A percentile compares a stretch with the other conserved stretches of the same genome.
Evolutionary conservation across 177 flowering plant genomes (phyloP).

Genomic region (Vitis hybrid): DNA sequence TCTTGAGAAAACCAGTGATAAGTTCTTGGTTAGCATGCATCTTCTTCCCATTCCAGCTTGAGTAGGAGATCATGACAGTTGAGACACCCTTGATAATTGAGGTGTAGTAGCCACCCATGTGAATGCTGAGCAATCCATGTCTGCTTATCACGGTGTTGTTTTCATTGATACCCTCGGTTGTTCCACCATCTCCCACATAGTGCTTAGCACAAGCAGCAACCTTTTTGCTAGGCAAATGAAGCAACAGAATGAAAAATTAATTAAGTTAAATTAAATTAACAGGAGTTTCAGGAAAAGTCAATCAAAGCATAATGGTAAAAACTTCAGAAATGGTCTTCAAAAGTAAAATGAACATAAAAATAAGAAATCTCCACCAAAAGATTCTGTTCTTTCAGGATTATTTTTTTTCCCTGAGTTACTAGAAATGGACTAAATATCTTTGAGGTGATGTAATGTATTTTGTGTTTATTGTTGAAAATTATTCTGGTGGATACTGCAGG

Average conservation of each 20-base stretch:
- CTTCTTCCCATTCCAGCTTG: constrained; percentile 56
- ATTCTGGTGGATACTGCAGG: too few relatives aligned
- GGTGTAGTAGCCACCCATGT: constrained; percentile 43
- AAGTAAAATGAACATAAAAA: too few relatives aligned
- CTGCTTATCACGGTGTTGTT: constrained; percentile 38
- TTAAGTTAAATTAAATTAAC: too few relatives aligned
- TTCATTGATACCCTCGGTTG: constrained; percentile 46
- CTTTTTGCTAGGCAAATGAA: constrained; percentile 24
- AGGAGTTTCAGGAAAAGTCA: too few relatives aligned
- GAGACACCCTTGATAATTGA: constrained; percentile 48
- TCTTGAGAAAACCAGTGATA: constrained; percentile 47
- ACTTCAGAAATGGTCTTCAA: too few relatives aligned
- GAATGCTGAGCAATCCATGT: constrained; percentile 43
- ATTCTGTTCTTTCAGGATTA: too few relatives aligned
- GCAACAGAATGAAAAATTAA: background rate
- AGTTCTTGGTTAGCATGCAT: constrained; percentile 51
- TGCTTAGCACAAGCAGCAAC: constrained; percentile 61
- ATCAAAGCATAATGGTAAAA: too few relatives aligned
- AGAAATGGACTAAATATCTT: too few relatives aligned
- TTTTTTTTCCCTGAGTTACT: too few relatives aligned
- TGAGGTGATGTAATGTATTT: too few relatives aligned
- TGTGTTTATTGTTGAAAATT: too few relatives aligned
- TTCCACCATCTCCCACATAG: constrained; percentile 59
- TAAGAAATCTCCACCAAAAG: too few relatives aligned
- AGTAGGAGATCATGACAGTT: constrained; percentile 59